Base-by-base conservation (phyloP, 495 filamentous ascomycete species). In the Aspergillus saccharolyticus region DNA sequence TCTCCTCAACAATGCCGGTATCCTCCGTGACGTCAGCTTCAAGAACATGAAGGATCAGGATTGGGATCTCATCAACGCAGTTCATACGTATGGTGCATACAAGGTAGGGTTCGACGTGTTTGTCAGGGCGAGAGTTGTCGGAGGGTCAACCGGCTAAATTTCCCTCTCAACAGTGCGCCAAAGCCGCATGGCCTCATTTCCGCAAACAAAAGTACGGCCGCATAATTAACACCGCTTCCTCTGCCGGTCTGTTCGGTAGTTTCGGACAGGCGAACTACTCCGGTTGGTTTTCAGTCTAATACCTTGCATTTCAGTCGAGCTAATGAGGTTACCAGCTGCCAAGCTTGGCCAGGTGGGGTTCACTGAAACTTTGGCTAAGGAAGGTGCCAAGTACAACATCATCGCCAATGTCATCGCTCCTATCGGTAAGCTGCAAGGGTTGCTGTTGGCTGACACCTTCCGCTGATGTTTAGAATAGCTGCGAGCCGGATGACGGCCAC, bases 241-340 rank as follows among this genome's bases (percentile, higher is more conserved):
- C 92, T 20, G 95, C 94, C 52, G 94, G 94, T 66, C 82, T 98
- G 24, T 98, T 96, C 74, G 94, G 94, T 61, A 90, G 80, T 78
- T 98, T 97, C 70, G 94, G 94, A 55, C 94, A 98, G 79, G 80
- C 86, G 75, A 98, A 98, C 76, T 98, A 98, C 76, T 96, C 95
- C 28, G 85, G 83, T 84, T 70, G 14, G 47, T 18, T 3, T 49
- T 28, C 1, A 51, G 72, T 59, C n/a, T 2, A 17, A 53, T 50
- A 12, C 45, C 3, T 16, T 30, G 25, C 28, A 30, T 25, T 42
- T 56, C 55, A 6, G 18, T 42, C 20, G 42, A 46, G 52, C 68
- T 67, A 52, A 69, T 56, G 24, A 24, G 18, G 25, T 28, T 39
- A 61, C 21, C 50, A 83, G 92, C 94, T 55, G 94, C 94, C 62